phyloP scores from a whole-genome alignment of 140 eudicot genomes.

The Flaveria floridana region DNA sequence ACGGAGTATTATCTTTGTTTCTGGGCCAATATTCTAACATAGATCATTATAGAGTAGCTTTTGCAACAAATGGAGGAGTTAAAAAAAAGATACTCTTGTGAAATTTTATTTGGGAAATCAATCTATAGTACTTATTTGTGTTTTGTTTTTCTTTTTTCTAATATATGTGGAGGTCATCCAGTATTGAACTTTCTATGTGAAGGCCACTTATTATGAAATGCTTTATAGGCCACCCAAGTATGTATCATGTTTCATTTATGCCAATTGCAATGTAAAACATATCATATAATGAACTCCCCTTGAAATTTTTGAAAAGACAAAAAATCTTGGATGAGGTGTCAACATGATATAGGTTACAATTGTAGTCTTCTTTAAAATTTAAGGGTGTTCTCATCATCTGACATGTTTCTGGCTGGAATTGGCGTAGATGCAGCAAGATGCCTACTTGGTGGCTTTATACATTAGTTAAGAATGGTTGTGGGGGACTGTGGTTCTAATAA shows the following conservation, averaged over 20 bases:
- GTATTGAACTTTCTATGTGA: not conserved
- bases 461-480: not conserved
- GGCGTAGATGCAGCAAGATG: not conserved
- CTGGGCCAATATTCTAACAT: too few relatives aligned
- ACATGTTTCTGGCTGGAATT: not conserved
- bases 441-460: not conserved
- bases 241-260: not conserved
- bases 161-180: not conserved
- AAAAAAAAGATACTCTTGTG: not conserved
- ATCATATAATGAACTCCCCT: not conserved
- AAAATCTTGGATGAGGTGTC: constrained; percentile 2
- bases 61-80: not conserved
- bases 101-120: constrained; percentile 12
- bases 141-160: not conserved
- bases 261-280: not conserved
- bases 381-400: not conserved
- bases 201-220: not conserved
- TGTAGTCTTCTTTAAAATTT: not conserved
- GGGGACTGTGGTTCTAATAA: not conserved
- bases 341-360: not conserved
- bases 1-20: too few relatives aligned
- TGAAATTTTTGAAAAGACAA: not conserved
- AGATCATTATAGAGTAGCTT: not conserved
- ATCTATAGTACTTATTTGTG: not conserved
- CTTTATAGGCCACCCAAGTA: constrained; percentile 11